These are phyloP conservation scores for Cephaloascus fragrans DNA, from an alignment of 805 yeast genomes.

Conservation along the genomic window DNA sequence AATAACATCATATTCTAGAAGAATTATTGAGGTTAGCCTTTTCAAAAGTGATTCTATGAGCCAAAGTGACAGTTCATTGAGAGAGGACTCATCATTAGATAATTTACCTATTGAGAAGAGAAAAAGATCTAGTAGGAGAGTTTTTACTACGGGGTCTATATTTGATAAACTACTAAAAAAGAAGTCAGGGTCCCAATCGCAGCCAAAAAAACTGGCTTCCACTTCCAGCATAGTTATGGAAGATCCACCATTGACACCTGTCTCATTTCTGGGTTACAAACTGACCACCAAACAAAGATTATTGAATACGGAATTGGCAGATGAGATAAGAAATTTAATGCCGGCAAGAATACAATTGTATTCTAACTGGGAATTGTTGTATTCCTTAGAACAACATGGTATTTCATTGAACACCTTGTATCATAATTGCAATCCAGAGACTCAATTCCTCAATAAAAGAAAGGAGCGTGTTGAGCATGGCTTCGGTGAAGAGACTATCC, in stretches of 20 bases:
- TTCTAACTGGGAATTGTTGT: conserved; percentile 67
- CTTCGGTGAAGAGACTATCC: conserved; percentile 24
- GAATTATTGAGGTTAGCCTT: no score
- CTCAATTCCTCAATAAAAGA: conserved; percentile 12
- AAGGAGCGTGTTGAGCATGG: conserved; percentile 15
- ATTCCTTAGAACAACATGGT: conserved; percentile 90
- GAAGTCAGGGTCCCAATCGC: not conserved
- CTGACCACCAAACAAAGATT: conserved; percentile 47
- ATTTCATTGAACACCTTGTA: conserved; percentile 78
- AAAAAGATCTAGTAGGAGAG: not conserved
- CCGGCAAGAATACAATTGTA: conserved; percentile 75
- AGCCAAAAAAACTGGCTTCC: not conserved
- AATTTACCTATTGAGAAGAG: not conserved
- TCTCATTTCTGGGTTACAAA: conserved; percentile 53
- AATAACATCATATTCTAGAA: no score
- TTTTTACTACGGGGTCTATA: not conserved
- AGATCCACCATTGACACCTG: conserved; percentile 42
- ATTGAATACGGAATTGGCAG: conserved; percentile 56
- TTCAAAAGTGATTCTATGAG: no score
- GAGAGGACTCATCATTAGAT: not conserved
- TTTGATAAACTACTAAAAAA: not conserved
- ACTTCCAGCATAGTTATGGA: not conserved
- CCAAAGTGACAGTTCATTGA: not conserved
- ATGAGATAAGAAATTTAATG: conserved; percentile 59
- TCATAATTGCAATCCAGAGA: conserved; percentile 36